phyloP scores from a whole-genome alignment of 208 protist species.

The Entamoeba histolytica region DNA sequence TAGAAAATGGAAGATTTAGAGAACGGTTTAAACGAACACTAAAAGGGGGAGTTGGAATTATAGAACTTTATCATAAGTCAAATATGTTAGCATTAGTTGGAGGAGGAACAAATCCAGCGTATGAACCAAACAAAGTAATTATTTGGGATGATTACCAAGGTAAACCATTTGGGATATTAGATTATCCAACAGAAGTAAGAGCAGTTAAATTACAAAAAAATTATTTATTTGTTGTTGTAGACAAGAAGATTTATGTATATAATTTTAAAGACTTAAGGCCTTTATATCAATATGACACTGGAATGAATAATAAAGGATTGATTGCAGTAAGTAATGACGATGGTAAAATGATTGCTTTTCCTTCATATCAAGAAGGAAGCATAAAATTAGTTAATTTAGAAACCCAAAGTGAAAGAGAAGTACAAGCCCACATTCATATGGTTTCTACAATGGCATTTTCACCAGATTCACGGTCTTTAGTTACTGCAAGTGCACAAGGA shows the following conservation, averaged over 20 bases:
- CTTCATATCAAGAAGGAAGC: neutral
- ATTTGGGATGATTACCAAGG: neutral
- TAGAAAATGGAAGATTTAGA: neutral
- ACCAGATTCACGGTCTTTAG: neutral
- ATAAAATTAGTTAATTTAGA: neutral
- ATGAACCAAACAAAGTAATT: neutral
- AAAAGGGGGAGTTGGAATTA: slow-evolving; percentile 54
- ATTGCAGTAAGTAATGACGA: neutral
- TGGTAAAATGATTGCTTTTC: neutral
- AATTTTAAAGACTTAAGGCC: neutral
- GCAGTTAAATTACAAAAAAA: neutral
- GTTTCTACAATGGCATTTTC: neutral
- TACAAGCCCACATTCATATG: neutral
- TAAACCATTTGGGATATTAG: neutral
- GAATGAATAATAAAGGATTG: neutral
- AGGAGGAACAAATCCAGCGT: neutral
- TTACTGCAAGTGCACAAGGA: neutral
- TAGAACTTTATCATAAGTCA: slow-evolving; percentile 67
- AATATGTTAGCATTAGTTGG: neutral
- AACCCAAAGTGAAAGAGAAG: neutral
- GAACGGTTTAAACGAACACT: neutral
- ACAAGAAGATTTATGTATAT: neutral
- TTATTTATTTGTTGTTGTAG: neutral
- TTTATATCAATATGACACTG: neutral
- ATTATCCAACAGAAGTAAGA: neutral